These are phyloP conservation scores for Wickerhamiella infanticola DNA, from an alignment of 1,139 yeast species.

Conservation along the genomic window DNA sequence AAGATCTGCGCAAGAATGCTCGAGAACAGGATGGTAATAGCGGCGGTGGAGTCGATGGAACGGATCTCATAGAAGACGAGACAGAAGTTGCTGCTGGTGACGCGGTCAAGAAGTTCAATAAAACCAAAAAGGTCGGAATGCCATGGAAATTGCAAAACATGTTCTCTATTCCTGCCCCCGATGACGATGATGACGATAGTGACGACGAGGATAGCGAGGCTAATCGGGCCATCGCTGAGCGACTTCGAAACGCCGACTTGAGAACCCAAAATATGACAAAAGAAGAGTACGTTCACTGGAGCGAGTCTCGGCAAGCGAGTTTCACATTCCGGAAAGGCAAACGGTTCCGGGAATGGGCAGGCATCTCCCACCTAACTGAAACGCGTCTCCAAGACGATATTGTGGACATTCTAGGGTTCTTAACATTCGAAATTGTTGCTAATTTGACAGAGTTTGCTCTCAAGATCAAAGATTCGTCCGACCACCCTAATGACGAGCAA, in stretches of 20 bases:
- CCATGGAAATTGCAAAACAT: conserved; percentile 95
- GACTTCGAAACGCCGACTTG: conserved; percentile 87
- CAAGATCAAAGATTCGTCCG: conserved; percentile 44
- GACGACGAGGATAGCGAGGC: conserved; percentile 89
- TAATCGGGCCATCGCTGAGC: conserved; percentile 66
- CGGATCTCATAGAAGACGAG: conserved; percentile 37
- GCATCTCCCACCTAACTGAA: conserved; percentile 68
- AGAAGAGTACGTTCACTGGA: conserved; percentile 97
- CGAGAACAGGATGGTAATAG: conserved; percentile 65
- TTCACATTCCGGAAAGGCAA: conserved; percentile 88
- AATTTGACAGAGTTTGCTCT: conserved; percentile 86
- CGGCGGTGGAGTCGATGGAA: conserved; percentile 49
- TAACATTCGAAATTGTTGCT: conserved; percentile 94
- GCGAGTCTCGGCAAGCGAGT: conserved; percentile 95
- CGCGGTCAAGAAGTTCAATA: conserved; percentile 47
- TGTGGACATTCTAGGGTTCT: conserved; percentile 83
- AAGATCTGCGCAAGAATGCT: conserved; percentile 93
- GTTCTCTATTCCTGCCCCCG: conserved; percentile 50
- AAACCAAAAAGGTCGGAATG: conserved; percentile 64
- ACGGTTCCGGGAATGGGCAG: conserved; percentile 94
- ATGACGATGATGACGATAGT: conserved; percentile 57
- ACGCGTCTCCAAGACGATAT: conserved; percentile 93
- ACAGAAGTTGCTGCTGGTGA: conserved; percentile 26
- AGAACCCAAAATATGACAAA: conserved; percentile 86
- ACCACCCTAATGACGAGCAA: conserved; percentile 21